Evolutionary conservation across 1,284 basidiomycete species (phyloP).

Genomic region (Ceratorhiza oryzae-sativae): DNA sequence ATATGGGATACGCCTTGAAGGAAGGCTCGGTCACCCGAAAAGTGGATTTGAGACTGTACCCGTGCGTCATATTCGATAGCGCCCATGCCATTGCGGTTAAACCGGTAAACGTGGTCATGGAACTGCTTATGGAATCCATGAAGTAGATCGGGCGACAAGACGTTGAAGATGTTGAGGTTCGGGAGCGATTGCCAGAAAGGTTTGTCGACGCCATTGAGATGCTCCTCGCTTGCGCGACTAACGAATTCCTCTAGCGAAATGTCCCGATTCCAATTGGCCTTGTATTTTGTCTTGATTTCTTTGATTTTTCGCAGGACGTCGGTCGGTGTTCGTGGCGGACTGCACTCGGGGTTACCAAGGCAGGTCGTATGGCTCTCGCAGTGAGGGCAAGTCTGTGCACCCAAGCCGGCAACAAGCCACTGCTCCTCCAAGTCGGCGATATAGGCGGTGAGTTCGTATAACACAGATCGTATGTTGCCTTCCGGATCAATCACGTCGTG

Average conservation of each 20-base stretch:
- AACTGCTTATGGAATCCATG: slow-evolving; percentile 37
- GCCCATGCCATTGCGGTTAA: slow-evolving; percentile 20
- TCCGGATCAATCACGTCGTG: slow-evolving; percentile 31
- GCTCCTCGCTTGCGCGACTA: not conserved
- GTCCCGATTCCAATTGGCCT: not conserved
- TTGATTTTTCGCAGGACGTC: slow-evolving; percentile 10
- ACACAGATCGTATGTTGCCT: slow-evolving; percentile 15
- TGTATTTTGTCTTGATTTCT: not conserved
- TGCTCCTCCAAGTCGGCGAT: slow-evolving; percentile 31
- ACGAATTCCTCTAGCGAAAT: not conserved
- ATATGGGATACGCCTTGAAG: slow-evolving; percentile 26
- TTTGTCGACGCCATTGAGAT: slow-evolving; percentile 36
- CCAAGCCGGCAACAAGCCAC: slow-evolving; percentile 5
- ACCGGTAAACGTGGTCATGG: slow-evolving; percentile 34
- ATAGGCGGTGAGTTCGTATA: slow-evolving; percentile 13
- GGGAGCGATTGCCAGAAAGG: slow-evolving; percentile 25
- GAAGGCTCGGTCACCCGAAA: slow-evolving; percentile 16
- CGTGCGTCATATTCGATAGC: slow-evolving; percentile 21
- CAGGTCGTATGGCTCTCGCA: slow-evolving; percentile 4
- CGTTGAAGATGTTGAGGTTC: slow-evolving; percentile 11
- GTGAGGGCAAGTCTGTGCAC: slow-evolving; percentile 12
- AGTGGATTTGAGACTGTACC: not conserved
- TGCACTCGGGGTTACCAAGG: slow-evolving; percentile 22
- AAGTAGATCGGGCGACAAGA: slow-evolving; percentile 26
- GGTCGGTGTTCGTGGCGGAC: slow-evolving; percentile 11